Conservation (phyloP, 176 grass and related monocot genomes). For the Aechmea fasciata region DNA sequence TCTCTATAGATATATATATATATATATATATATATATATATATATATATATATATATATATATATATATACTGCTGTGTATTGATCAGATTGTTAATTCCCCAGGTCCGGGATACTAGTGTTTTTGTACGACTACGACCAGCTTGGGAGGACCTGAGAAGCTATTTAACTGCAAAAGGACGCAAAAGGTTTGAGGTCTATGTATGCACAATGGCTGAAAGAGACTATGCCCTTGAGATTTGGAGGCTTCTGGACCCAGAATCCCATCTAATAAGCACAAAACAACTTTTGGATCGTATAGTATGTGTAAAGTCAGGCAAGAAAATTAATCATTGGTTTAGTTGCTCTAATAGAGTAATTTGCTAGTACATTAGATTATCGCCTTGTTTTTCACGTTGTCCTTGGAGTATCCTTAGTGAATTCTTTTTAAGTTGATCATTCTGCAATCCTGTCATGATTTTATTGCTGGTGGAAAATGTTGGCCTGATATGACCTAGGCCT, state of each 20-base stretch:
- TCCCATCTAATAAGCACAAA: slow-evolving; percentile 57
- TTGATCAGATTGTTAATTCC: slow-evolving; percentile 17
- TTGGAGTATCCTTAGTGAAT: not conserved
- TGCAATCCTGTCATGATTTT: not conserved
- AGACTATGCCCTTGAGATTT: slow-evolving; percentile 98
- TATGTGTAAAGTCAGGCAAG: slow-evolving; percentile 85
- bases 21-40: not conserved
- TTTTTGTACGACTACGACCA: slow-evolving; percentile 94
- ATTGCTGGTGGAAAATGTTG: not conserved
- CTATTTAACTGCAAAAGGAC: slow-evolving; percentile 88
- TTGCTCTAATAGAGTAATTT: not conserved
- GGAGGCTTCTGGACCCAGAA: slow-evolving; percentile 97
- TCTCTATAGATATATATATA: not conserved
- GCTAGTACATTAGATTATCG: not conserved
- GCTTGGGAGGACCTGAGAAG: slow-evolving; percentile 98
- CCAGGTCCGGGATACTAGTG: slow-evolving; percentile 92
- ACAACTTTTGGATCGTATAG: slow-evolving; percentile 64
- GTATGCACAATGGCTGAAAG: slow-evolving; percentile 97
- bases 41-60: not conserved
- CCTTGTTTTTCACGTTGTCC: not conserved
- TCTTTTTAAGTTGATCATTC: too few relatives aligned
- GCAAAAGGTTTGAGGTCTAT: slow-evolving; percentile 95
- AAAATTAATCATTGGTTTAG: not conserved
- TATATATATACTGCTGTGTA: slow-evolving; percentile 6
- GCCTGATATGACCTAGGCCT: not conserved